Percentiles rank a stretch among this genome's conserved stretches.
Evolutionary conservation across 345 rosid species (phyloP).

Genomic region (Acer campestre): DNA sequence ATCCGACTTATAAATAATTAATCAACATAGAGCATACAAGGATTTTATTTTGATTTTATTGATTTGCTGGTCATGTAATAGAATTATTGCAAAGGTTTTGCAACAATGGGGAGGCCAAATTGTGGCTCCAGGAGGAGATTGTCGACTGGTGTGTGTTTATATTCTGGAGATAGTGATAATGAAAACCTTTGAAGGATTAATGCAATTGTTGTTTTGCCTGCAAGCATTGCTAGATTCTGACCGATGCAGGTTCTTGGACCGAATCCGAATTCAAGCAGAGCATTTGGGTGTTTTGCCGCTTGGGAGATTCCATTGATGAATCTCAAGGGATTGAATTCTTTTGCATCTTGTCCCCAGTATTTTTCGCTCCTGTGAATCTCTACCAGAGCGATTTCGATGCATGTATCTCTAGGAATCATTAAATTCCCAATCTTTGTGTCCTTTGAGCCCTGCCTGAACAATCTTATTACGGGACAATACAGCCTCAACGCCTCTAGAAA

Average conservation of each 20-base stretch:
- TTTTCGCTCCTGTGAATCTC: conserved; percentile 45
- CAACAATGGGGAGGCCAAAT: conserved; percentile 35
- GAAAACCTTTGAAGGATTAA: conserved; percentile 47
- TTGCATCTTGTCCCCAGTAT: conserved; percentile 64
- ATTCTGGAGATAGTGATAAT: conserved; percentile 34
- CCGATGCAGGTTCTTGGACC: conserved; percentile 73
- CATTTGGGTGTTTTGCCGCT: conserved; percentile 54
- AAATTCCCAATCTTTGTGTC: conserved; percentile 50
- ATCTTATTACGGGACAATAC: conserved; percentile 42
- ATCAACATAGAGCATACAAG: no score
- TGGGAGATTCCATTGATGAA: conserved; percentile 40
- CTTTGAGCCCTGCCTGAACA: conserved; percentile 38
- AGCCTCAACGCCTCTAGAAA: conserved; percentile 63
- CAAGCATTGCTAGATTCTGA: conserved; percentile 50
- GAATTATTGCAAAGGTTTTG: conserved; percentile 28
- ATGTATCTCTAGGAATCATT: conserved; percentile 47
- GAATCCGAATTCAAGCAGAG: conserved; percentile 45
- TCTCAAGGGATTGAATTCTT: conserved; percentile 58
- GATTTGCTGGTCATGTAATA: no score
- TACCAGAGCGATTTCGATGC: conserved; percentile 22
- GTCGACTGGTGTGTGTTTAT: conserved; percentile 46
- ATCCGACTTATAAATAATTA: no score
- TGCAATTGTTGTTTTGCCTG: conserved; percentile 40
- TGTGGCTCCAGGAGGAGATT: conserved; percentile 40
- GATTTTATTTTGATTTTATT: no score